phyloP scores from a whole-genome alignment of 2,329 filamentous ascomycete species.

The Xylaria multiplex region DNA sequence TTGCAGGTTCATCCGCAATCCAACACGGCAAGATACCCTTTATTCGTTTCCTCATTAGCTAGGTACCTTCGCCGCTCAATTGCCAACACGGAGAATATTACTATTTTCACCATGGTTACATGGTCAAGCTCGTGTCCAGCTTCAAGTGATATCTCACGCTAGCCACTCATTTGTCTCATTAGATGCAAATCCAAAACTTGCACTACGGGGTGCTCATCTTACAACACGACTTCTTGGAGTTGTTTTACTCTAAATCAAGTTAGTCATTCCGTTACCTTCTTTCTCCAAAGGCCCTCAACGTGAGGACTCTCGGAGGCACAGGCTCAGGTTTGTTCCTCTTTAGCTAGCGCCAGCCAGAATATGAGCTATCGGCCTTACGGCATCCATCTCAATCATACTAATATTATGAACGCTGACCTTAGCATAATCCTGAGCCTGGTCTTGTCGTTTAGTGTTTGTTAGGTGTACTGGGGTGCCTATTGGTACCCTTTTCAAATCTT shows the following conservation, averaged over 20 bases:
- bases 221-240: slow-evolving; percentile 1
- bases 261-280: not conserved
- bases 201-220: slow-evolving; percentile 4
- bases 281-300: not conserved
- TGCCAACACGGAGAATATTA: slow-evolving; percentile 9
- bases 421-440: slow-evolving; percentile 3
- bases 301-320: not conserved
- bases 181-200: slow-evolving; percentile 11
- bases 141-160: slow-evolving; percentile 13
- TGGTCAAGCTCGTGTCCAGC: not conserved
- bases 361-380: not conserved
- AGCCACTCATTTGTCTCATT: not conserved
- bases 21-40: slow-evolving; percentile 6
- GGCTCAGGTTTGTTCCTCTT: slow-evolving; percentile 1
- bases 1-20: slow-evolving; percentile 13
- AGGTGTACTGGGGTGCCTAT: not conserved
- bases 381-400: slow-evolving; percentile 6
- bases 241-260: slow-evolving; percentile 1
- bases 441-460: not conserved
- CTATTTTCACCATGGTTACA: slow-evolving; percentile 6
- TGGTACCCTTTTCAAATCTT: not conserved
- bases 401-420: not conserved
- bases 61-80: slow-evolving; percentile 3
- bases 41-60: slow-evolving; percentile 7
- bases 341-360: not conserved